phyloP scores from a whole-genome alignment of 108 stramenopile genomes.

The Nitzschia sp. region DNA sequence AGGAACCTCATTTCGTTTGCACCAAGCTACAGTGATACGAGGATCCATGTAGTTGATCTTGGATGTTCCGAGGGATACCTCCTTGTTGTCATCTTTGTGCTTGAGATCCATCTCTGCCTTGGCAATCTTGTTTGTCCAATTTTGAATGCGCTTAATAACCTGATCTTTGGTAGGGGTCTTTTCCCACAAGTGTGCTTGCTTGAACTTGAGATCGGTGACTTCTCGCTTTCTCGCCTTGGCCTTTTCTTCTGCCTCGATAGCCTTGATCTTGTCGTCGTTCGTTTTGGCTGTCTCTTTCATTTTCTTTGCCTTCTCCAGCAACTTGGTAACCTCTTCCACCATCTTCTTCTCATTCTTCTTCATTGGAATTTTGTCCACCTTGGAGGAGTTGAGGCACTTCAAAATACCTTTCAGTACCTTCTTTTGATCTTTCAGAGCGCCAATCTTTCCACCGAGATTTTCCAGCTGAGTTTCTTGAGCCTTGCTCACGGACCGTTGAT shows the following conservation, averaged over 20 bases:
- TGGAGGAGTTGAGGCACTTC: conserved; percentile 56
- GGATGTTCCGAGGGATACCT: conserved; percentile 93
- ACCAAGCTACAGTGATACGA: conserved; percentile 98
- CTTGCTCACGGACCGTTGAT: conserved; percentile 97
- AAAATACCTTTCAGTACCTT: conserved; percentile 81
- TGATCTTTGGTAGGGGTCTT: conserved; percentile 81
- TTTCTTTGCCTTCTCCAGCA: conserved; percentile 81
- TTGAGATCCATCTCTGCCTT: conserved; percentile 92
- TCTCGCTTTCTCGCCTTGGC: conserved; percentile 71
- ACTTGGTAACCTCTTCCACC: conserved; percentile 59
- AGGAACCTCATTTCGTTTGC: conserved; percentile 96
- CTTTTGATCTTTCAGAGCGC: conserved; percentile 85
- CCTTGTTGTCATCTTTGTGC: conserved; percentile 99
- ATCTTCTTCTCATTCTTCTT: conserved; percentile 70
- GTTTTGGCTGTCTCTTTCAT: conserved; percentile 93
- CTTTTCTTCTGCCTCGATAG: conserved; percentile 84
- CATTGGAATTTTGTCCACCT: conserved; percentile 66
- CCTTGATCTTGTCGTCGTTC: conserved; percentile 91
- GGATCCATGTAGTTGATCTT: conserved; percentile 99
- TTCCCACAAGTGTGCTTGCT: conserved; percentile 90
- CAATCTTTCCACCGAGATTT: conserved; percentile 69
- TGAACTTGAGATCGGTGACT: conserved; percentile 61
- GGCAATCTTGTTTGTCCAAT: conserved; percentile 87
- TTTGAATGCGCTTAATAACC: conserved; percentile 73
- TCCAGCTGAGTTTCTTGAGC: conserved; percentile 87